These are phyloP conservation scores for Fusarium piperis DNA, from an alignment of 2,329 filamentous ascomycete genomes.

Conservation along the genomic window DNA sequence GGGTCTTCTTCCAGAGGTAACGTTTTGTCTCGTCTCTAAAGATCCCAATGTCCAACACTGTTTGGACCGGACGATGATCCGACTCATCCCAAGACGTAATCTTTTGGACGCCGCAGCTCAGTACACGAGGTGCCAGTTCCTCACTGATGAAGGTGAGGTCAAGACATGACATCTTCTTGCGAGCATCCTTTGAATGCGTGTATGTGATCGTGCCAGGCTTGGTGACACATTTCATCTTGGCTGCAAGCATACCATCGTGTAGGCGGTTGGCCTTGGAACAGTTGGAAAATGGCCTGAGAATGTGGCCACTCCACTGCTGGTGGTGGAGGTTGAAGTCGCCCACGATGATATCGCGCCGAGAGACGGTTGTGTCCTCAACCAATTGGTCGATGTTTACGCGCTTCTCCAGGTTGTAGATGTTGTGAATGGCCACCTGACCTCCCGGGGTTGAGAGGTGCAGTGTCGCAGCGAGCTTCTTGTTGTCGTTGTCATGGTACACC, in stretches of 20 bases:
- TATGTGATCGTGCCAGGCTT: not conserved
- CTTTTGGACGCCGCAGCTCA: not conserved
- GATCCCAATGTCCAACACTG: not conserved
- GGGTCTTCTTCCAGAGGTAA: not conserved
- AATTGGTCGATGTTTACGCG: not conserved
- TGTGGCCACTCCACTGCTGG: not conserved
- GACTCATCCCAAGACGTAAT: not conserved
- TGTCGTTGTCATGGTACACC: not conserved
- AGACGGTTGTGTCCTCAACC: not conserved
- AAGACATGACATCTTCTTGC: not conserved
- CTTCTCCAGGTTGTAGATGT: not conserved
- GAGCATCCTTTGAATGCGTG: not conserved
- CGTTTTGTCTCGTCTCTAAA: not conserved
- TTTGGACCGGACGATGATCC: not conserved
- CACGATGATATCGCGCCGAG: not conserved
- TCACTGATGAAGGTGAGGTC: not conserved
- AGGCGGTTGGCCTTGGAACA: not conserved
- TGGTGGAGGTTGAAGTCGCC: not conserved
- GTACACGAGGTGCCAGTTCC: not conserved
- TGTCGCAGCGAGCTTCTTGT: not conserved
- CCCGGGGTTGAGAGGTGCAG: not conserved
- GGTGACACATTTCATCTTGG: not conserved
- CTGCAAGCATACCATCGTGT: not conserved
- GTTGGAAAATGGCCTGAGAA: not conserved
- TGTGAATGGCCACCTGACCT: not conserved